phyloP scores from a whole-genome alignment of 768 basidiomycete genomes.

The Kondoa subrosea region DNA sequence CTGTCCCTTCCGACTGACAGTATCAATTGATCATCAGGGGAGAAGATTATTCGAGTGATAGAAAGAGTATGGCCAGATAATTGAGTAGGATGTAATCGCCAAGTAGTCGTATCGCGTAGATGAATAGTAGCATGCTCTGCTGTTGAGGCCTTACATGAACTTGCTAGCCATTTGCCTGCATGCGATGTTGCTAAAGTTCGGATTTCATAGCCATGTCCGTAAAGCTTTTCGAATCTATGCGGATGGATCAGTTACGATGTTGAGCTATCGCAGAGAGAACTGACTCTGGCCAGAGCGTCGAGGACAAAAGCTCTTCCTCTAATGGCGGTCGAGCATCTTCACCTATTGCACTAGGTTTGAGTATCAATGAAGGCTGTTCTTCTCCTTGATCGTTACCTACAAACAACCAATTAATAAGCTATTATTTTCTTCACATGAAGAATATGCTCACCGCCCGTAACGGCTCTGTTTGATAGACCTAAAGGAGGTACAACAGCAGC shows the following conservation, averaged over 20 bases:
- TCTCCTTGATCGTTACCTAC: not conserved
- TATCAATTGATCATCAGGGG: slow-evolving; percentile 59
- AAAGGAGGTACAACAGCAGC: slow-evolving; percentile 84
- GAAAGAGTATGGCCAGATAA: slow-evolving; percentile 73
- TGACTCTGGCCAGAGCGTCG: slow-evolving; percentile 76
- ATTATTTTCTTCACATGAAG: not conserved
- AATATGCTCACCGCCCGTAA: slow-evolving; percentile 29
- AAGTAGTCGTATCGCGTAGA: slow-evolving; percentile 55
- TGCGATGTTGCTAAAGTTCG: slow-evolving; percentile 63
- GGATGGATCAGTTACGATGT: no score
- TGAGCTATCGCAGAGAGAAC: not conserved
- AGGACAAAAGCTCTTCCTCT: slow-evolving; percentile 71
- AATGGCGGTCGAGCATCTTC: slow-evolving; percentile 40
- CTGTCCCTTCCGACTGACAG: slow-evolving; percentile 81
- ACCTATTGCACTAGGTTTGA: not conserved
- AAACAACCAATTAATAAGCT: not conserved
- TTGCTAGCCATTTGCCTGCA: slow-evolving; percentile 54
- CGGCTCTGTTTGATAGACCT: slow-evolving; percentile 82
- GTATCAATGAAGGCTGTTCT: not conserved
- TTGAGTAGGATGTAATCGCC: slow-evolving; percentile 52
- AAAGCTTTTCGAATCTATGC: slow-evolving; percentile 57
- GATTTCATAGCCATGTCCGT: slow-evolving; percentile 95
- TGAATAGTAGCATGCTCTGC: slow-evolving; percentile 79
- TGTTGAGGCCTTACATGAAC: slow-evolving; percentile 74
- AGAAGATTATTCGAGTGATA: slow-evolving; percentile 77